A percentile compares a stretch with the other conserved stretches of the same genome.
phyloP scores from a whole-genome alignment of 1,284 basidiomycete species.

The Naganishia liquefaciens region DNA sequence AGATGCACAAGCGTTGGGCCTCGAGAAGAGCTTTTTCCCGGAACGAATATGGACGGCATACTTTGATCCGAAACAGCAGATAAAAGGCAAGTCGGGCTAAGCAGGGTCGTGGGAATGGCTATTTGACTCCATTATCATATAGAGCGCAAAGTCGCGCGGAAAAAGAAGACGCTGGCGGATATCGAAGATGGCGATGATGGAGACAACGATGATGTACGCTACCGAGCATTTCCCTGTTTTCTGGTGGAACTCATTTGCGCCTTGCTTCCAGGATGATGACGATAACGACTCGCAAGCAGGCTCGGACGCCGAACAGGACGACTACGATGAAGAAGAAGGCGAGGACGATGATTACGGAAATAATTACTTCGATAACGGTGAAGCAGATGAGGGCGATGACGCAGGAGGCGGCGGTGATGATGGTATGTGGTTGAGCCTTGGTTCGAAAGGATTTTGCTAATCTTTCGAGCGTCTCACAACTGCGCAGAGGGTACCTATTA shows the following conservation, averaged over 20 bases:
- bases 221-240: not conserved
- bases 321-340: constrained; percentile 49
- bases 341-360: constrained; percentile 54
- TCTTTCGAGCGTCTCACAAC: too few relatives aligned
- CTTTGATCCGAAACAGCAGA: constrained; percentile 42
- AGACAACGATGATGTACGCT: constrained; percentile 34
- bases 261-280: constrained; percentile 35
- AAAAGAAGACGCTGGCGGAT: constrained; percentile 38
- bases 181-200: constrained; percentile 36
- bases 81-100: constrained; percentile 19
- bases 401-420: constrained; percentile 48
- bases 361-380: constrained; percentile 55
- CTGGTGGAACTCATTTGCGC: not conserved
- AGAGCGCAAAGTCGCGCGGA: constrained; percentile 34
- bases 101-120: too few relatives aligned
- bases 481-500: not conserved
- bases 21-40: constrained; percentile 48
- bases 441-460: not conserved
- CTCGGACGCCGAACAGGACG: constrained; percentile 44
- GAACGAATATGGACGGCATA: constrained; percentile 49
- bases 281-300: constrained; percentile 36
- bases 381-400: constrained; percentile 49
- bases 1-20: constrained; percentile 38
- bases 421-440: constrained; percentile 12
- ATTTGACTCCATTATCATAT: not conserved